Base-by-base conservation (phyloP, 768 basidiomycete species). In the Kwoniella sp. region DNA sequence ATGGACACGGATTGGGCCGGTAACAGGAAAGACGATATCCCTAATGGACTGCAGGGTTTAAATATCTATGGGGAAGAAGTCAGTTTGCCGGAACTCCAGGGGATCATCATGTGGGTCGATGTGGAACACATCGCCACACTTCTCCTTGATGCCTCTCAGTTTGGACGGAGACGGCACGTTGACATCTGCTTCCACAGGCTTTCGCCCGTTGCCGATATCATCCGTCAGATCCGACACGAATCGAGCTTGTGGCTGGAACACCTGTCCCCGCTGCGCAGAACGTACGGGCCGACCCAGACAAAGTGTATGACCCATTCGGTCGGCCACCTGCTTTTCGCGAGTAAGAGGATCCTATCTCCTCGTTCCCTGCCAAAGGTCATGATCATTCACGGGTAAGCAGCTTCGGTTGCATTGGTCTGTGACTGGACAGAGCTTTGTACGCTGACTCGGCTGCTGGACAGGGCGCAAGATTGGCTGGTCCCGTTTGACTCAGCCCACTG, bases 151-250 rank as follows among this genome's bases (percentile, higher is more conserved):
- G n/a, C n/a, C n/a, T n/a, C n/a, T n/a, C n/a, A n/a, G n/a, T n/a
- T n/a, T n/a, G n/a, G n/a, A n/a, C n/a, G n/a, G n/a, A n/a, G n/a
- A n/a, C n/a, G n/a, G n/a, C n/a, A n/a, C n/a, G n/a, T n/a, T n/a
- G n/a, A n/a, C n/a, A n/a, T n/a, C n/a, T n/a, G n/a, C 5, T 28
- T 7, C 11, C 4, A 22, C 33, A 59, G 57, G 15, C 38, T 67
- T 2, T 27, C 62, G 2, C 59, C 62, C 17, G 51, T 67, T 3
- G 42, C 43, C 33, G 63, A 67, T 37, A 40, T 63, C 26, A 56
- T 64, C 59, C 56, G 59, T 44, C 65, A 67, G 34, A 51, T 63
- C 19, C 44, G 60, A 20, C 40, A 52, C 36, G 65, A 67, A 20
- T 47, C 50, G 25, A 43, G 44, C 36, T 26, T 15, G 20, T 60